phyloP scores from a whole-genome alignment of 345 rosid species.

The Eucalyptus polybractea region DNA sequence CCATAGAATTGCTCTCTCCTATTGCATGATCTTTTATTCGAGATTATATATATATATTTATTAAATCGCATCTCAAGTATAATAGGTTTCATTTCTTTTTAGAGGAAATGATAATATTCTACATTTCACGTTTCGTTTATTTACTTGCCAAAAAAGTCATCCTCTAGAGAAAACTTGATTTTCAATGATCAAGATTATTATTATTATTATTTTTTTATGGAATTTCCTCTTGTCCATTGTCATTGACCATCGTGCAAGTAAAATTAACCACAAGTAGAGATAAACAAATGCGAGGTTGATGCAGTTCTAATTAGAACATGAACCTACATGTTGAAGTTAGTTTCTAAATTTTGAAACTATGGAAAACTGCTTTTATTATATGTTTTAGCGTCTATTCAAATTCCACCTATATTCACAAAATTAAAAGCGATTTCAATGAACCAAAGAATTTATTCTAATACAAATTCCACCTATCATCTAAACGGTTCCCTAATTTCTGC shows the following conservation, averaged over 20 bases:
- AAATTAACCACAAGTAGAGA: accelerated
- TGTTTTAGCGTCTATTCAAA: no score
- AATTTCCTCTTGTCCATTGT: background rate
- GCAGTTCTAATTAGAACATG: accelerated
- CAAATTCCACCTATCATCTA: accelerated
- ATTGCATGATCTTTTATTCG: accelerated
- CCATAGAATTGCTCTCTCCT: background rate
- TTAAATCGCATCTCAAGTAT: background rate
- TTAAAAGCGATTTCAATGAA: no score
- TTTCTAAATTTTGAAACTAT: no score
- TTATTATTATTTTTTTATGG: no score
- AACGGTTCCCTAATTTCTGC: accelerated
- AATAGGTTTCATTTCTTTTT: background rate
- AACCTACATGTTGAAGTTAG: accelerated
- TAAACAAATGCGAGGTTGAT: no score
- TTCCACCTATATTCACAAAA: no score
- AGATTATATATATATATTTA: accelerated
- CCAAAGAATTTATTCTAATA: accelerated
- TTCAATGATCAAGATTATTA: no score
- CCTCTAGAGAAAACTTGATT: background rate
- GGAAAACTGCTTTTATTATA: no score
- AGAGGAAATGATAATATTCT: background rate
- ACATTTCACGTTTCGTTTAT: background rate
- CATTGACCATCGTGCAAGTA: background rate
- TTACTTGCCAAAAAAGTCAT: background rate